phyloP scores from a whole-genome alignment of 164 flowering plant species.

The Berberis thunbergii region DNA sequence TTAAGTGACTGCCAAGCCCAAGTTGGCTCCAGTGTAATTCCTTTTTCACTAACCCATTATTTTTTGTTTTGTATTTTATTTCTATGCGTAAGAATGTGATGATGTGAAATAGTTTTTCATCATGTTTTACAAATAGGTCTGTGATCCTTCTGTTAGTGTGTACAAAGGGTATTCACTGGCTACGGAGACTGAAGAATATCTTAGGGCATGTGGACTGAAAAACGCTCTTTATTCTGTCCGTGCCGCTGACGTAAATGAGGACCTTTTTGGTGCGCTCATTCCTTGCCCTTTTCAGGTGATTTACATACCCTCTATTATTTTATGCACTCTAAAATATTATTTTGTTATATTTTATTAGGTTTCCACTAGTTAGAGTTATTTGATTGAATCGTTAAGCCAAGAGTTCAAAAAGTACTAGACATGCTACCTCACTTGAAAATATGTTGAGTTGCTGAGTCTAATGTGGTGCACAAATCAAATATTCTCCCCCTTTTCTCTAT shows the following conservation, averaged over 20 bases:
- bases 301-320: not conserved
- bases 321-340: too few species aligned
- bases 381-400: too few species aligned
- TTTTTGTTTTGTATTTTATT: not conserved
- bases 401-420: too few species aligned
- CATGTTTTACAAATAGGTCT: constrained; percentile 35
- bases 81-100: too few species aligned
- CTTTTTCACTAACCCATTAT: not conserved
- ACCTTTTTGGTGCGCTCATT: constrained; percentile 56
- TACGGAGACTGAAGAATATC: constrained; percentile 62
- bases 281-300: constrained; percentile 68
- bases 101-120: not conserved
- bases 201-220: constrained; percentile 56
- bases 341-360: too few species aligned
- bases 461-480: too few species aligned
- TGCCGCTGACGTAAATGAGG: constrained; percentile 54
- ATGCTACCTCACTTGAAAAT: too few species aligned
- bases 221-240: constrained; percentile 63
- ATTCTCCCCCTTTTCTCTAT: too few species aligned
- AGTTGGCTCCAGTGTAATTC: constrained; percentile 62
- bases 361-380: too few species aligned
- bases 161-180: constrained; percentile 67
- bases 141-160: constrained; percentile 78
- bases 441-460: too few species aligned
- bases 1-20: constrained; percentile 77